Evolutionary conservation across 2,329 filamentous ascomycete genomes (phyloP).

Genomic region (Apiospora marii): DNA sequence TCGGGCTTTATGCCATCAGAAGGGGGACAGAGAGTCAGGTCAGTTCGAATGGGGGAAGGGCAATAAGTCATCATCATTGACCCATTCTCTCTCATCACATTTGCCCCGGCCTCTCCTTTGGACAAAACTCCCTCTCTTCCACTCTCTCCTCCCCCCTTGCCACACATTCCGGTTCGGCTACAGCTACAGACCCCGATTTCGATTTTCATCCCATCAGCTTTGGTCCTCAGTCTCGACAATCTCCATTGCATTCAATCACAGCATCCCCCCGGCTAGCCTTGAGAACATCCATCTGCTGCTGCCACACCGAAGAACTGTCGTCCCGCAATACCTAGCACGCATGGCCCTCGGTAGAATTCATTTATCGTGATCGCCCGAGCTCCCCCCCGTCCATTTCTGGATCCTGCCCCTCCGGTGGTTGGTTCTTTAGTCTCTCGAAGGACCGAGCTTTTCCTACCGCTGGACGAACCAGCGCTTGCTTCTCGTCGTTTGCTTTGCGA

Average conservation of each 20-base stretch:
- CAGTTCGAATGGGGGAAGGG: slow-evolving; percentile 18
- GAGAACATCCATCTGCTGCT: neutral
- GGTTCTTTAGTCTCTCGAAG: slow-evolving; percentile 22
- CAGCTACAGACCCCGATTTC: neutral
- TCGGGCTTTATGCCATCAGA: slow-evolving; percentile 22
- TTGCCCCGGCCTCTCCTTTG: neutral
- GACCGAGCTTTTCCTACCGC: slow-evolving; percentile 19
- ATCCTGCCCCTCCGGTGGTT: slow-evolving; percentile 24
- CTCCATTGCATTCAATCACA: slow-evolving; percentile 1
- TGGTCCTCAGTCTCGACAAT: neutral
- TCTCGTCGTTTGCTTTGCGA: slow-evolving; percentile 18
- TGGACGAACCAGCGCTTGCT: slow-evolving; percentile 20
- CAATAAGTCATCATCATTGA: slow-evolving; percentile 26
- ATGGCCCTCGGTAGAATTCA: slow-evolving; percentile 20
- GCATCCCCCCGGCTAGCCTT: neutral
- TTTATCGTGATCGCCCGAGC: slow-evolving; percentile 23
- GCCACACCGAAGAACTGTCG: neutral
- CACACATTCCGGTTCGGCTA: slow-evolving; percentile 4
- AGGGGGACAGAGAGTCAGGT: slow-evolving; percentile 18
- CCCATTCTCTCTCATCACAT: slow-evolving; percentile 14
- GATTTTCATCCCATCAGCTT: slow-evolving; percentile 9
- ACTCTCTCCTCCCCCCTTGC: slow-evolving; percentile 7
- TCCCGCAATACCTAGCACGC: slow-evolving; percentile 6
- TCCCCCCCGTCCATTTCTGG: slow-evolving; percentile 20
- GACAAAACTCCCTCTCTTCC: slow-evolving; percentile 21